These are phyloP conservation scores for Penicillium paradoxum DNA, from an alignment of 495 filamentous ascomycete species.

Conservation along the genomic window DNA sequence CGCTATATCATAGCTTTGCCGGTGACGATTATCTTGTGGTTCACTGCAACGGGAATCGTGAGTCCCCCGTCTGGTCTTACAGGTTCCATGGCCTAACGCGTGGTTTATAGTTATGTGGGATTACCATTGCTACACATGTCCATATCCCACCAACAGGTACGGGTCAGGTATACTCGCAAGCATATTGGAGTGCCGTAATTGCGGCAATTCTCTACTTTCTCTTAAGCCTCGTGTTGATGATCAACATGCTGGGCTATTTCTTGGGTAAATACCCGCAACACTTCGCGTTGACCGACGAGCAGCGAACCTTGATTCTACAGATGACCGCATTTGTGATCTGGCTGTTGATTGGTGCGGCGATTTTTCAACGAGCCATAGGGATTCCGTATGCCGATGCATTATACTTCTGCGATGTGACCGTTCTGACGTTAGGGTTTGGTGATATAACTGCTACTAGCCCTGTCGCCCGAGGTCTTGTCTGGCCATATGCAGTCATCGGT, in stretches of 20 bases:
- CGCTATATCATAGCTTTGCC: constrained; percentile 75
- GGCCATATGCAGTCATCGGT: constrained; percentile 80
- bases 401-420: constrained; percentile 63
- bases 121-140: constrained; percentile 55
- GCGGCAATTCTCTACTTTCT: constrained; percentile 62
- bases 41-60: constrained; percentile 60
- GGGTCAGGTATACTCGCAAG: constrained; percentile 62
- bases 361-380: constrained; percentile 48
- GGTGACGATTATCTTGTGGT: constrained; percentile 63
- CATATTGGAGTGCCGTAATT: constrained; percentile 72
- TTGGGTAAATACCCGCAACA: constrained; percentile 72
- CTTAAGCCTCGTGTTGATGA: constrained; percentile 57
- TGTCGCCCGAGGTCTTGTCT: constrained; percentile 60
- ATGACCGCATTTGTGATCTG: constrained; percentile 59
- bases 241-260: constrained; percentile 77
- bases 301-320: constrained; percentile 62
- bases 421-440: constrained; percentile 63
- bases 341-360: constrained; percentile 54
- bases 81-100: neutral
- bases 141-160: constrained; percentile 56
- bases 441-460: constrained; percentile 47
- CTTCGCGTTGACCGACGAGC: constrained; percentile 67
- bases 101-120: constrained; percentile 51
- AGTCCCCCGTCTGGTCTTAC: constrained; percentile 20
- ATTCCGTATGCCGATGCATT: constrained; percentile 53